Base-by-base conservation (phyloP, 345 rosid genomes). In the Ceriops decandra region DNA sequence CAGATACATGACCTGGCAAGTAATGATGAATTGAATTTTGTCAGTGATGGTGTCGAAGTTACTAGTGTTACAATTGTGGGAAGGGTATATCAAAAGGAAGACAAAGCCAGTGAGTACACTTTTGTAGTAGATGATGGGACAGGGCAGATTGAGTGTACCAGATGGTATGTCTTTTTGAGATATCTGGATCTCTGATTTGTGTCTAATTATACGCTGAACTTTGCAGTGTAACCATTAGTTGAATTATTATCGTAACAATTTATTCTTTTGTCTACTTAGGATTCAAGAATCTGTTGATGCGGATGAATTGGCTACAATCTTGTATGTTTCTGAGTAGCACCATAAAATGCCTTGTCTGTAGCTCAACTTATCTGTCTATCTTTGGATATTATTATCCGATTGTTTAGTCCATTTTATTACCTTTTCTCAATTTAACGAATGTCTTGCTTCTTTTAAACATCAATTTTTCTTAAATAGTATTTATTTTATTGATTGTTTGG, bases 121-220 rank as follows among this genome's bases (percentile, higher is more conserved):
- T 84, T 91, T 68, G 72, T 84, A 26, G 72, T 89, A 52, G 97
- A 93, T 68, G 98, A 91, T 42, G 95, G 98, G 67, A 93, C 96
- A 0, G 96, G 92, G 72, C 81, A 79, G 71, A 78, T 91, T 70
- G 97, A 91, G 52, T 91, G 98, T 77, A 80, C 84, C 72, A 88
- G 83, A 85, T 91, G 97, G 98, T 86, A 46, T 22, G 10, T 1
- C 17, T 35, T 5, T 28, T 42, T 11, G 0, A 4, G 64, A 32
- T 1, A n/a, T 6, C 2, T 52, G 16, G 26, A 5, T 27, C 36
- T 69, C 19, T 13, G 20, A 51, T 21, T 8, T 6, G 36, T 31
- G 57, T 56, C 57, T 28, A 5, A 62, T 63, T 38, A 3, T 19
- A 38, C 7, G 20, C 27, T 16, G 42, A 11, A 56, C 10, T 26